phyloP scores from a whole-genome alignment of 805 yeast genomes.

The Suhomyces faveliae region DNA sequence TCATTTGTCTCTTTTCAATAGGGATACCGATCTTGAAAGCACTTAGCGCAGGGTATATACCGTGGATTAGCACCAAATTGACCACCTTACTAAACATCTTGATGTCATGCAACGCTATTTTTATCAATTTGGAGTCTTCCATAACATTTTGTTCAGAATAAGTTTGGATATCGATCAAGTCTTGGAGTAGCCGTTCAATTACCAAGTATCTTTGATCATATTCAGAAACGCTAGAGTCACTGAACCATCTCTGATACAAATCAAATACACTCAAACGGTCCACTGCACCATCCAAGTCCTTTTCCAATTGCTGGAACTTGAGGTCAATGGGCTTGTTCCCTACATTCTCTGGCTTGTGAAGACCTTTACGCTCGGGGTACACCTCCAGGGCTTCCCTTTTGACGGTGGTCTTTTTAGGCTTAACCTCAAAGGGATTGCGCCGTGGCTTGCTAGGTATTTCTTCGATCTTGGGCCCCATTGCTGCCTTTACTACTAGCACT shows the following conservation, averaged over 20 bases:
- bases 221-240: background rate
- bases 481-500: background rate
- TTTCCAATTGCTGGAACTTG: conserved; percentile 31
- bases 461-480: conserved; percentile 22
- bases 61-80: conserved; percentile 64
- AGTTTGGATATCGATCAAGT: conserved; percentile 39
- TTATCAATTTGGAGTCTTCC: conserved; percentile 39
- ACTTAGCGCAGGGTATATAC: conserved; percentile 65
- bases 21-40: conserved; percentile 60
- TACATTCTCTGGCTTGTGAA: conserved; percentile 29
- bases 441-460: conserved; percentile 8
- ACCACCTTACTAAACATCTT: conserved; percentile 64
- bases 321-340: conserved; percentile 35
- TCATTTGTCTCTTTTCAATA: conserved; percentile 55
- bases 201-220: background rate
- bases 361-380: conserved; percentile 31
- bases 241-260: background rate
- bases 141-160: conserved; percentile 23
- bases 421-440: conserved; percentile 32
- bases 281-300: conserved; percentile 21
- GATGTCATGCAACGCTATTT: conserved; percentile 84
- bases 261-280: conserved; percentile 19
- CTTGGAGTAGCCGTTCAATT: conserved; percentile 20
- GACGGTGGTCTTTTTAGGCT: conserved; percentile 26
- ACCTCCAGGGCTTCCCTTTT: conserved; percentile 31